Evolutionary conservation across 1,139 yeast genomes (phyloP), one percentile per base, ranked within the genome.

Genomic region (Suhomyces maxii): DNA sequence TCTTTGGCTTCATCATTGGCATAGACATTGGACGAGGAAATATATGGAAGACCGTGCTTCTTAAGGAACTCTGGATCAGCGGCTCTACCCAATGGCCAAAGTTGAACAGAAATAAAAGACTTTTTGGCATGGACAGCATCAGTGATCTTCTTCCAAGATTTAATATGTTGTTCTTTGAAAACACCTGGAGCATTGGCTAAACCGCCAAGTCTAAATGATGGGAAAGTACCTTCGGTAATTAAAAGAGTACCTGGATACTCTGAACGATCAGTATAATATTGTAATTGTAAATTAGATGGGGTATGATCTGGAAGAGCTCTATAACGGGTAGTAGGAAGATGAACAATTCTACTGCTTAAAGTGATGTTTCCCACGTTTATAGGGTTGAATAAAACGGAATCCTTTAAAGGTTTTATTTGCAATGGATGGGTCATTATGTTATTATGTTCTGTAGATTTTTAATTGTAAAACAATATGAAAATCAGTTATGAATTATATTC

Each of bases 101-200:
- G 58, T 64, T 86, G 93, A 36, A 74, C 56, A 48, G 77, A 70
- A 13, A 79, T 61, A 48, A 62, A 73, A 1, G 86, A 75, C 33
- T 77, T 73, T 53, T 83, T 76, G 39, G 65, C 71, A 56, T 84
- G 89, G 37, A 83, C 76, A 14, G 63, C 69, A 31, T 74, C 72
- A 46, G 68, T 64, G 45, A 83, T 70, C 51, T 70, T 67, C 47
- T 68, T 72, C 86, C 86, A 82, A 23, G 69, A 76, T 7, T 58
- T 64, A n/a, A 71, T 61, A 51, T 81, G 85, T 28, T 65, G 68
- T 9, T 67, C 64, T 37, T 65, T 69, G 69, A 73, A 81, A 42
- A 83, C 71, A 43, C 86, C 86, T 30, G 88, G 86, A 13, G 68
- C 75, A 44, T 68, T 61, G 37, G 63, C 65, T 53, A 69, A 71